Evolutionary conservation across 164 flowering plant genomes (phyloP).

Genomic region (Nelumbo lutea): DNA sequence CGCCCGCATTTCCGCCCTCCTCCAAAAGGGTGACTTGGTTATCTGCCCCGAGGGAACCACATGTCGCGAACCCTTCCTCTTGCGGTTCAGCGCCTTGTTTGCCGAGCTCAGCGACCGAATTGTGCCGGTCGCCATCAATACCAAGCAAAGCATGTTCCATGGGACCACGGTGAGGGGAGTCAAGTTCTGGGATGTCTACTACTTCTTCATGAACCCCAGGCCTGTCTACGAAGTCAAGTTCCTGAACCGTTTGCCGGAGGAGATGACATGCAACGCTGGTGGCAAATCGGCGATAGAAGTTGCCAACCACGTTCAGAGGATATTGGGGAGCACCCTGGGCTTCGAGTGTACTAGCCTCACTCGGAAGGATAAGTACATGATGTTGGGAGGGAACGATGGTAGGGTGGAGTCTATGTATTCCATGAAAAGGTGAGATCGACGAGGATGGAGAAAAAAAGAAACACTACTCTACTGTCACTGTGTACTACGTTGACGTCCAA

Average conservation of each 20-base stretch:
- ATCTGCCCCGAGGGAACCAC: constrained; percentile 14
- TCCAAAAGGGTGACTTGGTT: constrained; percentile 78
- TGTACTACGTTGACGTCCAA: too few relatives aligned
- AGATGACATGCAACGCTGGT: constrained; percentile 27
- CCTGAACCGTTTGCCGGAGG: too few relatives aligned
- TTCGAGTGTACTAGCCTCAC: constrained; percentile 76
- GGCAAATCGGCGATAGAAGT: constrained; percentile 82
- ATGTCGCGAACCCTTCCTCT: constrained; percentile 68
- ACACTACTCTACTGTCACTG: too few relatives aligned
- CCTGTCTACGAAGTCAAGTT: too few relatives aligned
- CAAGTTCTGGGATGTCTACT: constrained; percentile 85
- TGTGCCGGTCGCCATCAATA: constrained; percentile 20
- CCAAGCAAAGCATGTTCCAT: constrained; percentile 65
- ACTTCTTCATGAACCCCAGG: too few relatives aligned
- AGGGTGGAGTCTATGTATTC: too few relatives aligned
- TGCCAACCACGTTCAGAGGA: constrained; percentile 84
- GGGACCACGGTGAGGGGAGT: constrained; percentile 83
- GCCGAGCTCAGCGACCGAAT: constrained; percentile 63
- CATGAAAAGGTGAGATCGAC: too few relatives aligned
- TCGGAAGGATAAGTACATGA: constrained; percentile 83
- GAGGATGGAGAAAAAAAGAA: too few relatives aligned
- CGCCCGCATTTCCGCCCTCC: constrained; percentile 45
- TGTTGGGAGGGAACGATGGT: constrained; percentile 72
- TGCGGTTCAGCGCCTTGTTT: constrained; percentile 81
- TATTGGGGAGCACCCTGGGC: constrained; percentile 64